These are phyloP conservation scores for Hymenoscyphus fraxineus DNA, from an alignment of 2,329 filamentous ascomycete species.

Conservation along the genomic window DNA sequence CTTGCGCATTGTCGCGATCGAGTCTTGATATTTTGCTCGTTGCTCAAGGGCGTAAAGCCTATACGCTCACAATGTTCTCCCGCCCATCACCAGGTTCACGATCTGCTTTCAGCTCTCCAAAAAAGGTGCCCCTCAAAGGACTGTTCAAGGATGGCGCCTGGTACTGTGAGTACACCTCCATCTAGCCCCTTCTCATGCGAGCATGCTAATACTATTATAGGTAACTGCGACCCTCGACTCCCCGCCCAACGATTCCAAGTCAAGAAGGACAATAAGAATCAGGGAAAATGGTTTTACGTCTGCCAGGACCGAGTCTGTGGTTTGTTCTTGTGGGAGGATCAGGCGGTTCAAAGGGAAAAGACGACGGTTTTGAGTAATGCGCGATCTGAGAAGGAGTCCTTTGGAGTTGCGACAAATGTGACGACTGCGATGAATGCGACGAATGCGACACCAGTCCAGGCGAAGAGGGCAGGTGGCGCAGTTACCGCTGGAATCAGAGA, in stretches of 20 bases:
- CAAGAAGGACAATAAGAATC: slow-evolving; percentile 47
- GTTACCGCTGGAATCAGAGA: slow-evolving; percentile 15
- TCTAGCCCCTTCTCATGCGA: neutral
- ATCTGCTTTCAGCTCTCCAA: neutral
- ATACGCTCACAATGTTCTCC: neutral
- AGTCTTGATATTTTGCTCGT: neutral
- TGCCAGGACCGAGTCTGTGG: slow-evolving; percentile 50
- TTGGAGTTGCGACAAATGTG: slow-evolving; percentile 13
- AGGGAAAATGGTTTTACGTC: slow-evolving; percentile 50
- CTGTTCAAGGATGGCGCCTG: slow-evolving; percentile 37
- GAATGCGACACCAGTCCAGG: slow-evolving; percentile 9
- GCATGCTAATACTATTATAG: slow-evolving; percentile 29
- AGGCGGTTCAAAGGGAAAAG: slow-evolving; percentile 45
- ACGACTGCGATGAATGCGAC: slow-evolving; percentile 9
- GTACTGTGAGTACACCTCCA: slow-evolving; percentile 34
- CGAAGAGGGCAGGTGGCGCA: slow-evolving; percentile 20
- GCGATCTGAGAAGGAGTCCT: slow-evolving; percentile 39
- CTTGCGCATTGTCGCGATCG: neutral
- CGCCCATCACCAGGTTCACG: neutral
- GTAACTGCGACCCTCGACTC: slow-evolving; percentile 49
- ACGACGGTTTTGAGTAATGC: slow-evolving; percentile 43
- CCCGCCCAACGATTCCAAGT: slow-evolving; percentile 48
- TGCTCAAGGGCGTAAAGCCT: neutral
- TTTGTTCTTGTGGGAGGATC: slow-evolving; percentile 57
- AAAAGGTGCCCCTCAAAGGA: slow-evolving; percentile 19